phyloP scores from a whole-genome alignment of 345 rosid species.

The Salix purpurea region DNA sequence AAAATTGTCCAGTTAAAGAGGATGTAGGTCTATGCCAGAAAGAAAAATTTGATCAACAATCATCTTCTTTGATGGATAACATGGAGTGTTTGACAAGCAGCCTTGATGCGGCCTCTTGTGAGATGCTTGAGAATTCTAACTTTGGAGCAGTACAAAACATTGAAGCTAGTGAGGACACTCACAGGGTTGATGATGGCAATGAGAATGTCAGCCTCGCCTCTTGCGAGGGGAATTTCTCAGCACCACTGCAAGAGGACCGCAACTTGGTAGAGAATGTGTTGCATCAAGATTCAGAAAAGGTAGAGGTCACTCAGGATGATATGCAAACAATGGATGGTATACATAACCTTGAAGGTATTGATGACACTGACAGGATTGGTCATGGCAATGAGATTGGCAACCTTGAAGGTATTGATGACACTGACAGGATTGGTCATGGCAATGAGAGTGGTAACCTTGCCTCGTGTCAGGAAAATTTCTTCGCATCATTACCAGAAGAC shows the following conservation, averaged over 20 bases:
- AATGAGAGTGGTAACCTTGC: slow-evolving; percentile 14
- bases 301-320: background rate
- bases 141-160: slow-evolving; percentile 19
- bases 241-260: background rate
- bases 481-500: slow-evolving; percentile 18
- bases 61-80: slow-evolving; percentile 26
- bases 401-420: background rate
- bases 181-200: background rate
- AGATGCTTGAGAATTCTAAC: slow-evolving; percentile 27
- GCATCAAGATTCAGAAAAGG: background rate
- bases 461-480: slow-evolving; percentile 10
- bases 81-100: slow-evolving; percentile 10
- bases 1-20: slow-evolving; percentile 22
- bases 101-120: slow-evolving; percentile 18
- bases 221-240: background rate
- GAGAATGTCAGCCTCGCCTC: background rate
- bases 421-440: slow-evolving; percentile 13
- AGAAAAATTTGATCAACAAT: slow-evolving; percentile 17
- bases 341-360: slow-evolving; percentile 7
- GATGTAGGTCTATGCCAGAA: slow-evolving; percentile 16
- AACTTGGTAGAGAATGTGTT: background rate
- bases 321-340: slow-evolving; percentile 12
- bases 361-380: slow-evolving; percentile 9
- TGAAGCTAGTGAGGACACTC: background rate
- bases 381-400: slow-evolving; percentile 15